Percentiles rank a stretch among this genome's conserved stretches.
phyloP scores from a whole-genome alignment of 176 grass and related monocot genomes.

The Phragmites australis region DNA sequence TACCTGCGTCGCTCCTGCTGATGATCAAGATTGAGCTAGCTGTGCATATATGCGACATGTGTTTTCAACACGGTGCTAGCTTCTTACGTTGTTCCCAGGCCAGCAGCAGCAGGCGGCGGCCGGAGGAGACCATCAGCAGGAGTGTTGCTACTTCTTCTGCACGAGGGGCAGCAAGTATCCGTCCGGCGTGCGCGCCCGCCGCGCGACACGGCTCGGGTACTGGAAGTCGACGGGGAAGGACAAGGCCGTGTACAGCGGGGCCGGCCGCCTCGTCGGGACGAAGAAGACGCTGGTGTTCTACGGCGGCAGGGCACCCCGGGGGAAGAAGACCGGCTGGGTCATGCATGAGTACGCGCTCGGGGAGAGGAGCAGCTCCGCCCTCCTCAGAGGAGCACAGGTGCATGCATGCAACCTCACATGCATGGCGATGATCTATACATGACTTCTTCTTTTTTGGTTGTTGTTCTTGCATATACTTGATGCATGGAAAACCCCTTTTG shows the following conservation, averaged over 20 bases:
- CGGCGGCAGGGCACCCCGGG: conserved; percentile 44
- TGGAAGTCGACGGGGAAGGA: conserved; percentile 65
- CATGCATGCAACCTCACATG: background rate
- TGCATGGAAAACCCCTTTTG: background rate
- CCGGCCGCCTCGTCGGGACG: conserved; percentile 38
- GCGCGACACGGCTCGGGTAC: conserved; percentile 50
- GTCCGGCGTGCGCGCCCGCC: conserved; percentile 42
- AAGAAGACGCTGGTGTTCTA: conserved; percentile 63
- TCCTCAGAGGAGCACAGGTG: conserved; percentile 35
- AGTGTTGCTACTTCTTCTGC: conserved; percentile 59
- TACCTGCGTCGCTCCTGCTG: background rate
- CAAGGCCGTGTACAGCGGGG: conserved; percentile 31
- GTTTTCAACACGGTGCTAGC: too few relatives aligned
- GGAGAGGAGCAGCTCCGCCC: background rate
- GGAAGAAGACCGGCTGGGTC: conserved; percentile 45
- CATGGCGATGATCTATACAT: background rate
- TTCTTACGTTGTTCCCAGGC: background rate
- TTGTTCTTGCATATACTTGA: background rate
- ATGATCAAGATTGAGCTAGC: too few relatives aligned
- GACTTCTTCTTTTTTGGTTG: background rate
- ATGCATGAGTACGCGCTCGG: conserved; percentile 56
- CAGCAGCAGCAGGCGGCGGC: background rate
- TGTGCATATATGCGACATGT: too few relatives aligned
- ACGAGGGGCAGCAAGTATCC: conserved; percentile 48
- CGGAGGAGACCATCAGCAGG: background rate